These are phyloP conservation scores for Chondrostereum purpureum DNA, from an alignment of 1,284 basidiomycete genomes.

Conservation along the genomic window DNA sequence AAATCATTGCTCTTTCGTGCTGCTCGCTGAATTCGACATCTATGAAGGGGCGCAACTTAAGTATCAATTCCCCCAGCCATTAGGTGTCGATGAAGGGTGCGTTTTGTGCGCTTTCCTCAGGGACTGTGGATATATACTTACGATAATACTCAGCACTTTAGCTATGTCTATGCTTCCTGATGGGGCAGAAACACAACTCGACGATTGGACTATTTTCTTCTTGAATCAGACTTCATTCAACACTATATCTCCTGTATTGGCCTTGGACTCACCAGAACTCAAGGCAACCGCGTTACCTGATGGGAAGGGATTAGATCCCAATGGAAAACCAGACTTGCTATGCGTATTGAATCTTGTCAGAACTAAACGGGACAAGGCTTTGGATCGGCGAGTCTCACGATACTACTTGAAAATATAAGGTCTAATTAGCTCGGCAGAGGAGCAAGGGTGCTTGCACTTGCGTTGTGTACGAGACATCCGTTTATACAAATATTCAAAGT, in stretches of 20 bases:
- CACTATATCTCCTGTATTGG: constrained; percentile 77
- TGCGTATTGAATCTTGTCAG: constrained; percentile 95
- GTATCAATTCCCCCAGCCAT: constrained; percentile 89
- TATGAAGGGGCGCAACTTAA: constrained; percentile 85
- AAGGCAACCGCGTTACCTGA: constrained; percentile 29
- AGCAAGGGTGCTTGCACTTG: constrained; percentile 92
- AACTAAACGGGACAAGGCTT: constrained; percentile 87
- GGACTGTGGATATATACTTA: no score
- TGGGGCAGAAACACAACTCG: constrained; percentile 88
- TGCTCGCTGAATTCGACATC: constrained; percentile 95
- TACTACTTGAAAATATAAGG: constrained; percentile 6
- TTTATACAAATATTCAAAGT: constrained; percentile 99
- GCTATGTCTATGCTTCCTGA: constrained; percentile 99
- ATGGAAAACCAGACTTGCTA: constrained; percentile 56
- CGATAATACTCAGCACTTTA: constrained; percentile 54
- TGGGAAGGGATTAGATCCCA: constrained; percentile 30
- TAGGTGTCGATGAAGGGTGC: constrained; percentile 88
- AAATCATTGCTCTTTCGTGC: constrained; percentile 84
- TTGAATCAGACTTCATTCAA: constrained; percentile 89
- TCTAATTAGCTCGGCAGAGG: constrained; percentile 52
- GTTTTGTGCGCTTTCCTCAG: constrained; percentile 20
- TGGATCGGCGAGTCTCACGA: constrained; percentile 59
- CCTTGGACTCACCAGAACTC: constrained; percentile 55
- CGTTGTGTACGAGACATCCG: constrained; percentile 91
- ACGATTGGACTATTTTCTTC: constrained; percentile 99